A percentile compares a stretch with the other conserved stretches of the same genome.
These are phyloP conservation scores for Rubia yunnanensis DNA, from an alignment of 257 asterid species.

Conservation along the genomic window DNA sequence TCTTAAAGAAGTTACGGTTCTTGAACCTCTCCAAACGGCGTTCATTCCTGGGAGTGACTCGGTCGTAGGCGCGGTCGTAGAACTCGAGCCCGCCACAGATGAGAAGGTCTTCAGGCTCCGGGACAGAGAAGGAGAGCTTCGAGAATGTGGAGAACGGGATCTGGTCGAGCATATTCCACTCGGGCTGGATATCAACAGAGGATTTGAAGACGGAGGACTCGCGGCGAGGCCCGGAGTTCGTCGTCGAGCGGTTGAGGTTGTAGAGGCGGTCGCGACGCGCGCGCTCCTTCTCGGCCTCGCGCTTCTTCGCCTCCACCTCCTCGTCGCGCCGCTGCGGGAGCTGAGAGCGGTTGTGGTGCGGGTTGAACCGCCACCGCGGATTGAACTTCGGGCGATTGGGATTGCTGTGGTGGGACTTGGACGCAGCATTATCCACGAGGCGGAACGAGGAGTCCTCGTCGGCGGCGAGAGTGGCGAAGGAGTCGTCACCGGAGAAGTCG, in stretches of 20 bases:
- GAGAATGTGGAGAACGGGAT: conserved; percentile 93
- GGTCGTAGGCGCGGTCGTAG: conserved; percentile 74
- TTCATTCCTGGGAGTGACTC: conserved; percentile 75
- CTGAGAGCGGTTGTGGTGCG: conserved; percentile 56
- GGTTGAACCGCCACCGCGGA: conserved; percentile 78
- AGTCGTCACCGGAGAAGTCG: conserved; percentile 90
- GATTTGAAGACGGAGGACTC: conserved; percentile 81
- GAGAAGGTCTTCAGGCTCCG: conserved; percentile 82
- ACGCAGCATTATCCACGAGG: conserved; percentile 63
- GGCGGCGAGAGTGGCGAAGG: conserved; percentile 71
- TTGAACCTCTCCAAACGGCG: conserved; percentile 75
- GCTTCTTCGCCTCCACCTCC: conserved; percentile 76
- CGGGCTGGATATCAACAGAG: conserved; percentile 94
- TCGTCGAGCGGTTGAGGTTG: conserved; percentile 50
- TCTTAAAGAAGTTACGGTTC: conserved; percentile 82
- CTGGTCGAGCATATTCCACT: conserved; percentile 98
- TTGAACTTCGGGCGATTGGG: conserved; percentile 71
- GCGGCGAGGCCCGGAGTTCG: conserved; percentile 40
- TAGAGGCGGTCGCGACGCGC: conserved; percentile 69
- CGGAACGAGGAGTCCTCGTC: conserved; percentile 90
- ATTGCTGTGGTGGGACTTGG: conserved; percentile 61
- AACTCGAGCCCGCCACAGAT: conserved; percentile 84
- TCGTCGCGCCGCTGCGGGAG: conserved; percentile 96
- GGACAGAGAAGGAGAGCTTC: conserved; percentile 64
- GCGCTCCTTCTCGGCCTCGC: conserved; percentile 89